Base-by-base conservation (phyloP, 306 rosid species). In the Cyamopsis tetragonoloba region DNA sequence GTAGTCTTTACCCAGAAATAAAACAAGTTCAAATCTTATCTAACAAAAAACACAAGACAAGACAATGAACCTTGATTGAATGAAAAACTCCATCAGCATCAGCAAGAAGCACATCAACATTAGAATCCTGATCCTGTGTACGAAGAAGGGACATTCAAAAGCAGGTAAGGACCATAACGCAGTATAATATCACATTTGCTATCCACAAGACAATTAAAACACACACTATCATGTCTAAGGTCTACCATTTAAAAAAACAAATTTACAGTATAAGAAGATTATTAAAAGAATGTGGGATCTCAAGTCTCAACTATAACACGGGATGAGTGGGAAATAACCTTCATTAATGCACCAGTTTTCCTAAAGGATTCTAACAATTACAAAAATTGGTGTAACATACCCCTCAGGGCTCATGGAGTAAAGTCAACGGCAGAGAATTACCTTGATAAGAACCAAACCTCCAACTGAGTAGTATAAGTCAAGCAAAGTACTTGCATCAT, bases 361-460 rank as follows among this genome's bases (percentile, higher is more conserved):
- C 55, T 41, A 18, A 46, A 27, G 32, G 32, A 22, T 42, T 61
- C 44, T 37, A 46, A 26, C 48, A 32, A 63, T 37, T 34, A 26
- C 48, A 32, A 63, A 62, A 55, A 14, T 26, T 2, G 1, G 9
- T 5, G 3, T 34, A 42, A 44, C 34, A 19, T 4, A 20, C 9
- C 14, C 32, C 39, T 12, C 3, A 27, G 22, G 31, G 23, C 31
- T 19, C 47, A 43, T 23, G 9, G 37, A 49, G 19, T 56, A 19
- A 30, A 70, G 46, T 17, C 64, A 28, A 31, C 42, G 54, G 27
- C 28, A 44, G 17, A 32, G 28, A 42, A 8, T 71, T 80, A 91
- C 99, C 99, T 86, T 88, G 39, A 85, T 66, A 74, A 85, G 96
- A 71, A 75, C 88, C 83, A 95, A 81, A 73, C 89, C 76, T 78